Base-by-base conservation (phyloP, 208 protist genomes). In the Acanthamoeba royreba region DNA sequence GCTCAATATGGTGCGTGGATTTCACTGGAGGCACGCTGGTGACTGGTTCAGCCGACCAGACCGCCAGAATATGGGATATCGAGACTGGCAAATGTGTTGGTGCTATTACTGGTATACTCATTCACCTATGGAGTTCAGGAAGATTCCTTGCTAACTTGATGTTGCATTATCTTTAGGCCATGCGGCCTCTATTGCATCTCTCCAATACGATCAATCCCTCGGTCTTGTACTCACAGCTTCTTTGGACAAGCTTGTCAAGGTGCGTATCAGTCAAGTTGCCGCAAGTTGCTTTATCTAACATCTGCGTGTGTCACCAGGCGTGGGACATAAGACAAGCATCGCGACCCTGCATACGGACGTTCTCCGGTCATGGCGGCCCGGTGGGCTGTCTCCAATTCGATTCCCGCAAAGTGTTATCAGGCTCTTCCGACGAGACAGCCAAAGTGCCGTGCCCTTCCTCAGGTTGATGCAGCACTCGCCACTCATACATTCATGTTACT, bases 301-400 rank as follows among this genome's bases (percentile, higher is more conserved):
- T 38, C 40, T 2, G 15, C 7, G 9, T 15, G n/a, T 4, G 0
- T n/a, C n/a, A 35, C 61, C n/a, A 72, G 61, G 66, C 66, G 38
- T 77, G 66, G 66, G 66, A 77, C 66, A 77, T 77, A 40, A 19
- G 66, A 40, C 66, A 77, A 40, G 15, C 25, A 40, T 77, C 66
- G 66, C 66, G 66, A 40, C 66, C 66, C 25, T 77, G 66, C 66
- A 43, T 31, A 40, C 66, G 42, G n/a, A 61, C 77, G 45, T 61
- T 87, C 45, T 28, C 77, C 13, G 77, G 47, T 25, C 77, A 87
- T 46, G 77, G 77, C n/a, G 77, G 77, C 25, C 77, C 77, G 7
- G 77, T 87, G 42, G 77, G 77, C 31, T 87, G 77, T 28, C 45
- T 87, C 45, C 77, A 87, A 46, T 87, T 87, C 13, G 77, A 87